Evolutionary conservation across 371 early-diverging fungal genomes (phyloP), one percentile per base, ranked within the genome.

Genomic region (Mortierella sp.): DNA sequence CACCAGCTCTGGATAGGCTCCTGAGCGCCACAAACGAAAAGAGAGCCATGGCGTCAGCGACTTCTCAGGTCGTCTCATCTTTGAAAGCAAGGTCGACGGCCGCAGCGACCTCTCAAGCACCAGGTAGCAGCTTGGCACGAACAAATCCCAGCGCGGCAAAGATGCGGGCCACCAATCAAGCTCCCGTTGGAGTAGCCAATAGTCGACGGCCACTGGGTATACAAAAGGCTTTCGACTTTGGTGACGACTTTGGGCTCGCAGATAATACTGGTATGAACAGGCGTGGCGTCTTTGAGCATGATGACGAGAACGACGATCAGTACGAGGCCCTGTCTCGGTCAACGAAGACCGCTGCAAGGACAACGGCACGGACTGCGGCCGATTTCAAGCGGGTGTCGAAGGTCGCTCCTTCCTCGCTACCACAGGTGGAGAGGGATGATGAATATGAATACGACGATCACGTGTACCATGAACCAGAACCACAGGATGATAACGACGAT

Each of bases 161-260:
- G n/a, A n/a, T n/a, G n/a, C n/a, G n/a, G n/a, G n/a, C n/a, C n/a
- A n/a, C n/a, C n/a, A n/a, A n/a, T n/a, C n/a, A n/a, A n/a, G n/a
- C n/a, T n/a, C n/a, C n/a, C n/a, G n/a, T n/a, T n/a, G n/a, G n/a
- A n/a, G n/a, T n/a, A n/a, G n/a, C n/a, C n/a, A 34, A 34, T 7
- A 37, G 3, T 15, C 31, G 24, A 27, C n/a, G 59, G 24, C 41
- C 47, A 11, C 39, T 4, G 6, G 24, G 34, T 24, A 0, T 52
- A 15, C 54, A 53, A 9, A 71, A 71, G 54, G 71, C 71, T 8
- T 71, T 71, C 50, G 50, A 71, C 15, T 59, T 71, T 27, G 71
- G 70, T 17, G 56, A 28, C 3, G 49, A 57, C 27, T 44, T 51
- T 15, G 56, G 15, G 2, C 34, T 24, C 11, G 17, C 41, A 3